Conservation (phyloP, 176 grass and related monocot species). For the Ensete glaucum region DNA sequence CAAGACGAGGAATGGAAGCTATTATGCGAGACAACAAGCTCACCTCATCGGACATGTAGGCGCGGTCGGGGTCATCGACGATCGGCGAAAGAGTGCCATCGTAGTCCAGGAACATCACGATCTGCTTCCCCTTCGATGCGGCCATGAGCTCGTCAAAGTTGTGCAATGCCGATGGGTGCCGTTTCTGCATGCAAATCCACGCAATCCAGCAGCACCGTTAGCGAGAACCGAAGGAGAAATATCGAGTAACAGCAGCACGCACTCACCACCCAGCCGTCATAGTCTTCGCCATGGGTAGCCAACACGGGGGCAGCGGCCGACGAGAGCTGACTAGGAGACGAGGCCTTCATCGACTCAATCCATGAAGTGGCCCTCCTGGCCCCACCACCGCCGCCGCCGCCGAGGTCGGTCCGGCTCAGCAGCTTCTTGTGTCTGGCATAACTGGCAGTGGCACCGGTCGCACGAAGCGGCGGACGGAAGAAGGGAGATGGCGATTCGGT, state of each 20-base stretch:
- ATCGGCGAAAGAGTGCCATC: conserved; percentile 78
- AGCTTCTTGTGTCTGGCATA: conserved; percentile 22
- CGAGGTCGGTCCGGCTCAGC: conserved; percentile 28
- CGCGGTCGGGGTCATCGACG: conserved; percentile 64
- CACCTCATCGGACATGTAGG: conserved; percentile 72
- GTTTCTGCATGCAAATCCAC: conserved; percentile 23
- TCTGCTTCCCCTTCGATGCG: conserved; percentile 47
- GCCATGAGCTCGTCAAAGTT: conserved; percentile 43
- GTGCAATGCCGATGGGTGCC: conserved; percentile 59
- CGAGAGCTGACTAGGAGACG: conserved; percentile 42
- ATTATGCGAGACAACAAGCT: not conserved
- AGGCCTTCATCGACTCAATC: conserved; percentile 49
- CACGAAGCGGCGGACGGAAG: conserved; percentile 5
- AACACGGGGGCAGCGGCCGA: not conserved
- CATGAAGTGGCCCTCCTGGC: not conserved
- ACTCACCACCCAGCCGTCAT: conserved; percentile 46
- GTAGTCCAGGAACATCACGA: conserved; percentile 81
- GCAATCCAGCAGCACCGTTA: not conserved
- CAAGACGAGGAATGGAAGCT: too few species aligned
- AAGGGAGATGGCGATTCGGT: not conserved
- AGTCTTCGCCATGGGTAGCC: conserved; percentile 20
- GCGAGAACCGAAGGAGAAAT: not conserved
- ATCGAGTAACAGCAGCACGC: not conserved
- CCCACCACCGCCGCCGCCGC: not conserved
- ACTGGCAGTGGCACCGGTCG: not conserved